Base-by-base conservation (phyloP, 148 eudicot genomes). In the Tetragonia tetragonoides region DNA sequence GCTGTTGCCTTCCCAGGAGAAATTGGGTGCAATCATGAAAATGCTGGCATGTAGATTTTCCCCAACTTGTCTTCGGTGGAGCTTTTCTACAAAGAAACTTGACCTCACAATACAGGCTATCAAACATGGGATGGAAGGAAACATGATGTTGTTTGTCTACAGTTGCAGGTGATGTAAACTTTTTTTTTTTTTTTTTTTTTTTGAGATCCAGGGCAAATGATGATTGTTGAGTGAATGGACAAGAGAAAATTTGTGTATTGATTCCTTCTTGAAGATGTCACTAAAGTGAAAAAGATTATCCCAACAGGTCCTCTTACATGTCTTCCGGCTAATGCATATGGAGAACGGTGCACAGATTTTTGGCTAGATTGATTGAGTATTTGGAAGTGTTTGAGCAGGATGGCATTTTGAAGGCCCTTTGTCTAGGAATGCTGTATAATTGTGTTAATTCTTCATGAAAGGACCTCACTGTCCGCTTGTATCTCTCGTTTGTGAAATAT, bases 1-100 rank as follows among this genome's bases (percentile, higher is more conserved):
- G 24, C 49, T 47, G 21, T 18, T 60, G 47, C 21, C 59, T 20
- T 66, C 21, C 20, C 60, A 79, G 77, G 77, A 73, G 66, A 40
- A 34, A 46, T 67, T 54, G 57, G 64, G 28, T 16, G 66, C 57
- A 17, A 72, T 53, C 28, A 64, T 53, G 77, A 72, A 65, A 57
- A 67, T 53, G 53, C 65, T 24, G 42, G 17, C 40, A 16, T 41
- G 5, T 72, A 54, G 65, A 5, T 49, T 17, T 47, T 54, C 41
- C 56, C 17, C 2, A 37, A 54, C 65, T 6, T n/a, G 9, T 59
- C 51, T 17, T 6, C n/a, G 5, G 24, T 23, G 17, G 54, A 57
- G 67, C 54, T 39, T 59, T 21, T 60, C 49, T 23, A 21, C 64
- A 60, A 60, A 42, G 72, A 41, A 67, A 21, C 12, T 38, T 23